Conservation (phyloP, 495 filamentous ascomycete species). For the Talaromyces stipitatus region DNA sequence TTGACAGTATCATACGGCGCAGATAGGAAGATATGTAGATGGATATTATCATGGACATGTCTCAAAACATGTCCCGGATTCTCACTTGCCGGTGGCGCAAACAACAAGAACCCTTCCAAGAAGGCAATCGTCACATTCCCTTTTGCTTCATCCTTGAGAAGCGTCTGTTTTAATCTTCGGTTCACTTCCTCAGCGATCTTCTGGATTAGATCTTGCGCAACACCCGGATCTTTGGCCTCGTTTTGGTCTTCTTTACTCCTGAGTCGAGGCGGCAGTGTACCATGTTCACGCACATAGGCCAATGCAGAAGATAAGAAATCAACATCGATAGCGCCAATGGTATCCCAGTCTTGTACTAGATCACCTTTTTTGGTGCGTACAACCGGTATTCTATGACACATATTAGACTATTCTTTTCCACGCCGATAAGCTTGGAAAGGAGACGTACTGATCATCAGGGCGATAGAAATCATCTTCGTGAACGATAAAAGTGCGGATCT, state of each 20-base stretch:
- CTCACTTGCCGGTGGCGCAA: slow-evolving; percentile 29
- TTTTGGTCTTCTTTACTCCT: slow-evolving; percentile 75
- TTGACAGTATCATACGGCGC: slow-evolving; percentile 55
- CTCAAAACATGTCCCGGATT: slow-evolving; percentile 15
- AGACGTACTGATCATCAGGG: slow-evolving; percentile 55
- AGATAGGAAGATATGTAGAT: slow-evolving; percentile 69
- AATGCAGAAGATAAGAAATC: slow-evolving; percentile 54
- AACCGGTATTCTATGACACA: slow-evolving; percentile 38
- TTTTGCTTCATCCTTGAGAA: not conserved
- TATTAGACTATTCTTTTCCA: not conserved
- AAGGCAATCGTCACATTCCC: slow-evolving; percentile 29
- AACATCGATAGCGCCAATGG: slow-evolving; percentile 62
- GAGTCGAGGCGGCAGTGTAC: slow-evolving; percentile 56
- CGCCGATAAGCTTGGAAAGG: not conserved
- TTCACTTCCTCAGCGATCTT: slow-evolving; percentile 12
- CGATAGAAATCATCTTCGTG: slow-evolving; percentile 93
- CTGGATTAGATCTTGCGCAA: slow-evolving; percentile 18
- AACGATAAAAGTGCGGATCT: slow-evolving; percentile 59
- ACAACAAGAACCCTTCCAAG: slow-evolving; percentile 86
- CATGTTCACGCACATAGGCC: slow-evolving; percentile 52
- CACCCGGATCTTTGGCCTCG: slow-evolving; percentile 44
- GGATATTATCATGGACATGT: slow-evolving; percentile 48
- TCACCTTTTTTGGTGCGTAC: slow-evolving; percentile 28
- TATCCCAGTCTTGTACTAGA: slow-evolving; percentile 82
- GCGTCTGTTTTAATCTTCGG: not conserved